Base-by-base conservation (phyloP, 2,329 filamentous ascomycete genomes). In the Zelopaecilomyces penicillatus region DNA sequence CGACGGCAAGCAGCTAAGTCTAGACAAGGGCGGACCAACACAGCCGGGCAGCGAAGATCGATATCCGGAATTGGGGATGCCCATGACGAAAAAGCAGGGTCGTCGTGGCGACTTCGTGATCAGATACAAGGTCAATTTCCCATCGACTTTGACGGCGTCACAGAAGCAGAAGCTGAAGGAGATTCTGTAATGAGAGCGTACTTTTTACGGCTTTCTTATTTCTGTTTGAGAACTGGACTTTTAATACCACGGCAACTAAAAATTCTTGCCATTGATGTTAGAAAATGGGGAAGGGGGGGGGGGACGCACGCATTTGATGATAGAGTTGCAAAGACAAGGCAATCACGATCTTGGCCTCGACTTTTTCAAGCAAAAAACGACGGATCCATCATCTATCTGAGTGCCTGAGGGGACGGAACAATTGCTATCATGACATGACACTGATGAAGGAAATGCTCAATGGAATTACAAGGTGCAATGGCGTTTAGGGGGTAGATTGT, bases 91-190 rank as follows among this genome's bases (percentile, higher is more conserved):
- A 76, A 91, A 89, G 62, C 87, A 87, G 0, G 80, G 71, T 47
- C 78, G 89, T 56, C 78, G 91, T 45, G 93, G 93, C 27, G 88
- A 95, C 60, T 87, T 98, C 53, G 69, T 97, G 47, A 76, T 98
- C 48, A 85, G 82, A 48, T 90, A 95, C 58, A 93, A 93, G 59
- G 90, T 98, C 64, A 90, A 87, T 61, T 97, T 95, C 70, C 93
- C 93, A 0, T 82, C 81, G 3, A 82, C 67, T 35, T 66, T 98
- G 65, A 91, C 87, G 4, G 46, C 75, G 6, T 69, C 76, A 4
- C 91, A 97, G 69, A 97, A 95, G 73, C 70, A 81, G 52, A 75
- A 84, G 61, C 66, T 98, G 52, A 86, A 76, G 66, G 83, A 90
- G 57, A 86, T 95, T 56, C 70, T 98, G 53, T 82, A 63, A 29